Evolutionary conservation across 805 yeast species (phyloP), one percentile per base, ranked within the genome.

Genomic region (Yamadazyma scolyti): DNA sequence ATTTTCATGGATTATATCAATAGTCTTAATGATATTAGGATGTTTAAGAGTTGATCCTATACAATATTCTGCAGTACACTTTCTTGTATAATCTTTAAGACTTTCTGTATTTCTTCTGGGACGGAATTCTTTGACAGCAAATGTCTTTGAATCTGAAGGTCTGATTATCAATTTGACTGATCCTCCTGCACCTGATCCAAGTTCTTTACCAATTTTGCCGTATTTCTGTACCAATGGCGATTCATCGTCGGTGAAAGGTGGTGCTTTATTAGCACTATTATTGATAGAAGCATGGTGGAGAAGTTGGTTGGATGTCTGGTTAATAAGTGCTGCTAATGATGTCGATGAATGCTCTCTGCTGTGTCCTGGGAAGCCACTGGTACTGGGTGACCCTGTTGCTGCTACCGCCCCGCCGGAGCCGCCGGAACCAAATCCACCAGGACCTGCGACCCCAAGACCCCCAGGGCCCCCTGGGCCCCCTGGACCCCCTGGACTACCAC

Each of bases 121-220:
- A 42, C 96, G 73, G 54, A 88, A 89, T 57, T 89, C 96, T 56
- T 89, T 89, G 15, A 89, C 96, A 0, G 97, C 97, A 66, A 86
- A 88, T 2, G 84, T 73, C 46, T 77, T 73, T 18, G 66, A 61
- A 58, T 88, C 96, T 2, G 73, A 57, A 4, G 73, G 58, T 44
- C 95, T 62, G 31, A 70, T 79, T 27, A 86, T 81, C 28, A 88
- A 65, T 47, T 79, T 77, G 20, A 89, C 97, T 10, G 82, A 73
- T 4, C 97, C 97, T 29, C 97, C 97, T 2, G 96, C 96, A 32
- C 97, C 97, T 13, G 93, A 93, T 33, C 96, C 97, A 28, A 89
- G 68, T 36, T 76, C 83, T 40, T 87, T 90, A 31, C 95, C 95
- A 33, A 82, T 79, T 52, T 80, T 83, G 30, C 82, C 75, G 55